Base-by-base conservation (phyloP, 768 basidiomycete species). In the Hypholoma fasciculare region DNA sequence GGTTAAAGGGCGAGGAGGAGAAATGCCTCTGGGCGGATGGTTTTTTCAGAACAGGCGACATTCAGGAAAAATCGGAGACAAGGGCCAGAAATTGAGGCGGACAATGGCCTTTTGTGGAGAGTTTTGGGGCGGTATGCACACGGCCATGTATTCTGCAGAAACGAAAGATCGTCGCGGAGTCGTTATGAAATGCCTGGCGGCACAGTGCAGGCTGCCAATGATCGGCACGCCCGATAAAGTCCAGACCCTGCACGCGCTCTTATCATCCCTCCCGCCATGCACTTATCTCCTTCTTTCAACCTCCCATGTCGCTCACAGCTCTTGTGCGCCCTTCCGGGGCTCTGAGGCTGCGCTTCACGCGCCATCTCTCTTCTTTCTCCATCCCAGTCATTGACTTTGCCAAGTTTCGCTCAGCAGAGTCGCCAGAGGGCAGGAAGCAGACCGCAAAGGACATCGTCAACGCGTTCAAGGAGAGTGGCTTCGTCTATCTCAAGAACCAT, bases 331-430 rank as follows among this genome's bases (percentile, higher is more conserved):
- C 61, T 62, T 44, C 67, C 36, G 71, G 68, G 34, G 34, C 34
- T 17, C 9, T 54, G 19, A 34, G 27, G 34, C 16, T 47, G 30
- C 43, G 7, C 48, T 50, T 50, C 17, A 26, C 16, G 30, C 56
- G 27, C 23, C 39, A 7, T 16, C 19, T 49, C 23, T 49, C 26
- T 23, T 30, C 56, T 13, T 57, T 57, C 23, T 42, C 74, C 36
- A 92, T 94, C 53, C 93, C 93, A 26, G 74, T 93, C 27, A 84
- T 94, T 64, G 85, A 93, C 75, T 93, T 95, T 63, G 77, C 82
- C 63, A 85, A 82, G 56, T 92, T 88, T 68, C 78, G 81, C 54
- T 65, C 74, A 19, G 78, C 84, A 1, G 65, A 72, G n/a, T 79
- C 84, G 0, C 50, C 66, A 1, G 71, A 75, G 13, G 86, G 90